phyloP scores from a whole-genome alignment of 352 stramenopile genomes.

The Plasmopara muralis region DNA sequence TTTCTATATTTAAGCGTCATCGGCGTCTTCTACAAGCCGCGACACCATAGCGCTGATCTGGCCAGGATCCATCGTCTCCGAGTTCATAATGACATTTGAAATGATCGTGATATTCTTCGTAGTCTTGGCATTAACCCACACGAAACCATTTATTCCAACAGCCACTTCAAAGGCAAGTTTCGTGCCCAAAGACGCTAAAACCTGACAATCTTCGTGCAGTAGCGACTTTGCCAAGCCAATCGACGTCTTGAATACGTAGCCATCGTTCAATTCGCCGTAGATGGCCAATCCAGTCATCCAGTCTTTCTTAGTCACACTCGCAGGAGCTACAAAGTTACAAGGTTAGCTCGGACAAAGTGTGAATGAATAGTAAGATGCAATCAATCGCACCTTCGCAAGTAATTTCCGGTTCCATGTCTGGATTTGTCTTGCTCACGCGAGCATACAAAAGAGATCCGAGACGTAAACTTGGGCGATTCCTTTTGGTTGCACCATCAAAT shows the following conservation, averaged over 20 bases:
- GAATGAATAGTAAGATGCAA: no score
- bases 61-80: conserved; percentile 74
- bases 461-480: conserved; percentile 92
- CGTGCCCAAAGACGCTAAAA: conserved; percentile 81
- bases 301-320: conserved; percentile 90
- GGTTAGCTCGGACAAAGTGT: no score
- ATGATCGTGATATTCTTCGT: conserved; percentile 82
- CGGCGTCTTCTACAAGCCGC: conserved; percentile 52
- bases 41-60: conserved; percentile 77
- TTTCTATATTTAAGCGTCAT: conserved; percentile 32
- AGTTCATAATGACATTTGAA: conserved; percentile 85
- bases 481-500: conserved; percentile 98
- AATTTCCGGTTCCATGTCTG: conserved; percentile 91
- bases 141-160: conserved; percentile 92
- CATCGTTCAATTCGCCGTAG: conserved; percentile 93
- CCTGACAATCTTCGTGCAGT: conserved; percentile 60
- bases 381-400: conserved; percentile 86
- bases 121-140: conserved; percentile 93
- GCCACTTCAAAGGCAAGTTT: conserved; percentile 92
- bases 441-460: conserved; percentile 93
- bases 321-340: conserved; percentile 38
- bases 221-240: conserved; percentile 68
- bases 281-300: conserved; percentile 98
- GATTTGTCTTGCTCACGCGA: conserved; percentile 82
- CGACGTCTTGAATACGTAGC: conserved; percentile 87